Conservation (phyloP, 441 rosid genomes). For the Bocquillonia castaneifolia region DNA sequence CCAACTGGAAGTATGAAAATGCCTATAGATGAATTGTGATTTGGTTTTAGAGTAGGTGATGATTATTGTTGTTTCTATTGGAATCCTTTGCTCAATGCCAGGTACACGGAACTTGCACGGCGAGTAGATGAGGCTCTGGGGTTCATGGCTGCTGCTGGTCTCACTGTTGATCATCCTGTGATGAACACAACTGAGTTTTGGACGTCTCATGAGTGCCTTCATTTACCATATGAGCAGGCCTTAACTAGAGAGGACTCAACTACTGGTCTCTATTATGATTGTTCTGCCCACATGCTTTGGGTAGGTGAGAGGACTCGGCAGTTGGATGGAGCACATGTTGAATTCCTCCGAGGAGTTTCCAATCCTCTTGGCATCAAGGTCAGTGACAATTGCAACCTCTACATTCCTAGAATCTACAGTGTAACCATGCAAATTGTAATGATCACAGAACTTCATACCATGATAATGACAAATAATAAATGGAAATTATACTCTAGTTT, state of each 20-base stretch:
- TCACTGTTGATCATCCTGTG: constrained; percentile 45
- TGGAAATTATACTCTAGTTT: background rate
- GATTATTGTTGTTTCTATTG: background rate
- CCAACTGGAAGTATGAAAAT: constrained; percentile 4
- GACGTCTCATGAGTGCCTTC: constrained; percentile 60
- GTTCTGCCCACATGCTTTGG: constrained; percentile 60
- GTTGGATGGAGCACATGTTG: constrained; percentile 57
- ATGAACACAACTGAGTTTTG: constrained; percentile 49
- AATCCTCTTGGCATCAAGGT: constrained; percentile 57
- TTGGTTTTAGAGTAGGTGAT: background rate
- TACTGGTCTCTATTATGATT: constrained; percentile 49
- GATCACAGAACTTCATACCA: background rate
- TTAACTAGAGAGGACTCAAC: constrained; percentile 57
- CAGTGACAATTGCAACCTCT: background rate
- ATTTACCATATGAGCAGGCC: constrained; percentile 51
- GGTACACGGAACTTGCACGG: constrained; percentile 50
- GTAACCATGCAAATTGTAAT: background rate
- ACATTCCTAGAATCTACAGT: background rate
- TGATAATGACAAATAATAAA: background rate
- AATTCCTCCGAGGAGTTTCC: constrained; percentile 48
- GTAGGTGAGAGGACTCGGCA: constrained; percentile 59
- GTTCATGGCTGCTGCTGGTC: constrained; percentile 56
- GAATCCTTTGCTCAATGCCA: constrained; percentile 18
- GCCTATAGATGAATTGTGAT: background rate
- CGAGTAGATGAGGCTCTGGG: constrained; percentile 57